A percentile compares a stretch with the other conserved stretches of the same genome.
phyloP scores from a whole-genome alignment of 2,329 filamentous ascomycete genomes.

The Zymoseptoria brevis region DNA sequence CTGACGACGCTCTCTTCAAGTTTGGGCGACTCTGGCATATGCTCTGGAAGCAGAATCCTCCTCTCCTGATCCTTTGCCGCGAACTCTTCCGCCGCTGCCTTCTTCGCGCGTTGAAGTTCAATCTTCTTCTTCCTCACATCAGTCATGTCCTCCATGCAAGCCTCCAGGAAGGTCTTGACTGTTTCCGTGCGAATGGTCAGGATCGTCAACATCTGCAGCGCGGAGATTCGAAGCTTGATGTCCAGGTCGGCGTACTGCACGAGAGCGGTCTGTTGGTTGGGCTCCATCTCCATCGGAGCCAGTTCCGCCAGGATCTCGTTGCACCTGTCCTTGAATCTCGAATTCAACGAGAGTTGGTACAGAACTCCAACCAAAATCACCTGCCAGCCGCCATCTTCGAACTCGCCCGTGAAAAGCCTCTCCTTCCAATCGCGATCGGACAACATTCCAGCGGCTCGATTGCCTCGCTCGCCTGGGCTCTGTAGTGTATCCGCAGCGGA shows the following conservation, averaged over 20 bases:
- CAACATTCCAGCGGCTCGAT: conserved; percentile 70
- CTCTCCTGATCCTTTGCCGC: conserved; percentile 25
- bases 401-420: conserved; percentile 72
- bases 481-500: conserved; percentile 52
- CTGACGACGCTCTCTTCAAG: conserved; percentile 19
- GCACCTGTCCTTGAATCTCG: conserved; percentile 61
- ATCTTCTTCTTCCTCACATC: conserved; percentile 92
- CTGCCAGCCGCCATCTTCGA: conserved; percentile 84
- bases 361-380: conserved; percentile 79
- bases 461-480: conserved; percentile 32
- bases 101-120: conserved; percentile 74
- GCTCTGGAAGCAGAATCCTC: conserved; percentile 65
- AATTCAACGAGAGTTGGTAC: conserved; percentile 72
- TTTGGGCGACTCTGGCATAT: conserved; percentile 56
- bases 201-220: conserved; percentile 77
- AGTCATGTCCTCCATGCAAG: conserved; percentile 91
- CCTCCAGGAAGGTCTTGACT: conserved; percentile 80
- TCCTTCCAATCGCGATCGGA: conserved; percentile 76
- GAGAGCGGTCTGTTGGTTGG: conserved; percentile 65
- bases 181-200: conserved; percentile 79
- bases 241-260: conserved; percentile 68
- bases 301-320: conserved; percentile 73
- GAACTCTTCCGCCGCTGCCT: conserved; percentile 51
- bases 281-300: conserved; percentile 68
- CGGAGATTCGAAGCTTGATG: conserved; percentile 71